phyloP scores from a whole-genome alignment of 345 rosid genomes.

The Erucastrum elatum region DNA sequence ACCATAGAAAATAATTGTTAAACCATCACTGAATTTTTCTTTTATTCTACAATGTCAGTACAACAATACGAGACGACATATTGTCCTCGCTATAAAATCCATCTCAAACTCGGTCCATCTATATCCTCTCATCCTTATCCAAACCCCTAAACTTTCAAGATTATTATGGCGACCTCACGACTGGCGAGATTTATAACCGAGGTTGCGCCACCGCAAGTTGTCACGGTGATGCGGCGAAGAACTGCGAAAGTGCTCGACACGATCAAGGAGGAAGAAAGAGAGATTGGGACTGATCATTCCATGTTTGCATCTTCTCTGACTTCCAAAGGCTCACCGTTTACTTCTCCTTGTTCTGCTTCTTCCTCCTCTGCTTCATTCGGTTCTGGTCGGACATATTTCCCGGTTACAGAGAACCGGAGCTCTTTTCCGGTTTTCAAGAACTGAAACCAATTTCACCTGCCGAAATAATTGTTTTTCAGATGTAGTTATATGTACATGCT shows the following conservation, averaged over 20 bases:
- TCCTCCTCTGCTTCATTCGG: conserved; percentile 31
- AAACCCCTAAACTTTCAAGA: conserved; percentile 6
- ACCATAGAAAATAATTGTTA: conserved; percentile 25
- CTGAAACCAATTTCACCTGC: neutral
- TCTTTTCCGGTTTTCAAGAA: conserved; percentile 39
- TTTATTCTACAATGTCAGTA: conserved; percentile 13
- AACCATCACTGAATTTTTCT: neutral
- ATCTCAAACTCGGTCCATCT: neutral
- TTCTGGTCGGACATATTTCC: conserved; percentile 23
- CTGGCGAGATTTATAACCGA: conserved; percentile 66
- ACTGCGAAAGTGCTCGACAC: conserved; percentile 71
- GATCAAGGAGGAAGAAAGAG: conserved; percentile 81
- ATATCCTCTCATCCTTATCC: neutral
- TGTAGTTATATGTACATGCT: conserved; percentile 10
- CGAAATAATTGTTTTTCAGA: neutral
- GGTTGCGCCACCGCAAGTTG: conserved; percentile 82
- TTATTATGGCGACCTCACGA: conserved; percentile 62
- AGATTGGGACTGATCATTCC: conserved; percentile 34
- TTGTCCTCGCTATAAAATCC: conserved; percentile 10
- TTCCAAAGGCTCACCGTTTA: conserved; percentile 17
- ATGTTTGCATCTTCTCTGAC: conserved; percentile 29
- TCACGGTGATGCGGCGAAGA: conserved; percentile 66
- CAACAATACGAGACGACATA: conserved; percentile 4
- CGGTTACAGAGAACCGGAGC: conserved; percentile 41
- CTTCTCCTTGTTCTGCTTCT: conserved; percentile 7